phyloP scores from a whole-genome alignment of 805 yeast genomes.

The Cyberlindnera americana region DNA sequence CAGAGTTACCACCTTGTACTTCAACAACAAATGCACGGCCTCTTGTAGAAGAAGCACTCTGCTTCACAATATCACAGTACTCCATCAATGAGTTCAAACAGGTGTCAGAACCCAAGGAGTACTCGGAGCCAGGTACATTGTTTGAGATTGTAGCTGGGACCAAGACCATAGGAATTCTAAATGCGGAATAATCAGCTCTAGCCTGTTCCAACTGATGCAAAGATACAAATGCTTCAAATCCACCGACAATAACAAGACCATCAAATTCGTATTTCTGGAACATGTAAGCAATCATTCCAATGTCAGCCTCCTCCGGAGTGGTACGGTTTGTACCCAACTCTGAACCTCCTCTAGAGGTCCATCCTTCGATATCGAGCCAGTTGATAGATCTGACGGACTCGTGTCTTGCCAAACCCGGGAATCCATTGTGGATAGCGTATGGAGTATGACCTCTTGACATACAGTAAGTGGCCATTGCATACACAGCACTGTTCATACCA shows the following conservation, averaged over 20 bases:
- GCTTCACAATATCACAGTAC: conserved; percentile 94
- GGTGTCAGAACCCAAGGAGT: conserved; percentile 92
- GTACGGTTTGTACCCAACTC: conserved; percentile 97
- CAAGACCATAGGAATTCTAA: conserved; percentile 90
- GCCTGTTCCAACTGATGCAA: conserved; percentile 78
- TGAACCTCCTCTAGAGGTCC: conserved; percentile 90
- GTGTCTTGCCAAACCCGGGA: conserved; percentile 85
- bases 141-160: conserved; percentile 96
- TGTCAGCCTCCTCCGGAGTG: conserved; percentile 52
- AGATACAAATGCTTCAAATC: conserved; percentile 93
- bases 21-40: conserved; percentile 94
- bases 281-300: conserved; percentile 89
- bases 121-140: conserved; percentile 97
- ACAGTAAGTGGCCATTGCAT: conserved; percentile 72
- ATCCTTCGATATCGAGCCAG: conserved; percentile 86
- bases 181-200: conserved; percentile 76
- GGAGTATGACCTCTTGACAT: conserved; percentile 85
- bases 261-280: conserved; percentile 86
- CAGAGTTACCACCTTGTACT: conserved; percentile 97
- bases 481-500: conserved; percentile 84
- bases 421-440: conserved; percentile 88
- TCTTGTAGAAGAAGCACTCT: conserved; percentile 91
- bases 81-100: conserved; percentile 87
- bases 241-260: conserved; percentile 90
- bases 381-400: conserved; percentile 71